Base-by-base conservation (phyloP, 2,329 filamentous ascomycete genomes). In the Chlorencoelia australis region DNA sequence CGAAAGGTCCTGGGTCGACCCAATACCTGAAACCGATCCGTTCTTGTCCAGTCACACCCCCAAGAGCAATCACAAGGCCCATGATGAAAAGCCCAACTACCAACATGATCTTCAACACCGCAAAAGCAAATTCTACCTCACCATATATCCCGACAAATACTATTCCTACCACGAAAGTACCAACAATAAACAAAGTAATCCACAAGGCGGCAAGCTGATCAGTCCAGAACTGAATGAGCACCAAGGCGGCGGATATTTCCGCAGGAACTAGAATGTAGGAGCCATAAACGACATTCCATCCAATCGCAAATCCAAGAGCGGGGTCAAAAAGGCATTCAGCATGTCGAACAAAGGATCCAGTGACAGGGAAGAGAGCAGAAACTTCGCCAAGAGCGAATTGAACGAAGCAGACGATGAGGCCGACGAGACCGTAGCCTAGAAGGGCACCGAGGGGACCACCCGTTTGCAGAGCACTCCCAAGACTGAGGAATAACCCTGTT, bases 161-260 rank as follows among this genome's bases (percentile, higher is more conserved):
- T 10, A 63, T 48, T 2, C 54, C 55, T 1, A 59, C 54, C 1
- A 53, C 24, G 13, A 63, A 44, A 33, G 58, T 59, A 5, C 62
- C 18, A 4, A 54, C 14, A 3, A 60, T 59, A 27, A 63, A 61
- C 6, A 62, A 39, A 1, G 57, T 54, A 13, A 64, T 60, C 57
- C 59, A 64, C 7, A 62, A 42, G 2, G 46, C 60, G 1, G 67
- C 62, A 47, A 64, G 66, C 43, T 76, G 61, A 42, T 76, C 69
- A 3, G 71, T 70, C 76, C 76, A 81, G 49, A 70, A 79, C 46
- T 74, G 61, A 41, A 80, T 74, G 15, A 81, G 59, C 2, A 79
- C 71, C 28, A 71, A 69, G 13, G 74, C 71, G 8, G 76, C 76
- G 0, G 71, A 70, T 40, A 80, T 76, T 53, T 81, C 76, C 37